Evolutionary conservation across 345 rosid genomes (phyloP).

Genomic region (Rhodamnia rubescens): DNA sequence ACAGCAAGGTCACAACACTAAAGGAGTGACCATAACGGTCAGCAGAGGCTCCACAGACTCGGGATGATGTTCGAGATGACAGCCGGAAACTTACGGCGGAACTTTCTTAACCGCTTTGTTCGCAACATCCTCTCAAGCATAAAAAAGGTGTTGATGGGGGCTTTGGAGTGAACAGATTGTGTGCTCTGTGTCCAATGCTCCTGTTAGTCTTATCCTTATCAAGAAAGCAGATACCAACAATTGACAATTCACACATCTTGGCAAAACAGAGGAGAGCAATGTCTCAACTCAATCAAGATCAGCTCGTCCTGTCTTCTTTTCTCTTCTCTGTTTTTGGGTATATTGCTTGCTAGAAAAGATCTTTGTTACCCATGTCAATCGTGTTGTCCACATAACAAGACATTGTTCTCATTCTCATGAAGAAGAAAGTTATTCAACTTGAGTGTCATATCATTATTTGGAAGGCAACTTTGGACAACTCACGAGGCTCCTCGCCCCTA

Average conservation of each 20-base stretch:
- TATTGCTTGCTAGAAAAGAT: background rate
- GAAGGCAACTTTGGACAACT: too few species aligned
- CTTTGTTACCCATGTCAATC: background rate
- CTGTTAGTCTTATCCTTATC: background rate
- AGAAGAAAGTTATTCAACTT: background rate
- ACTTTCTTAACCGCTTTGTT: background rate
- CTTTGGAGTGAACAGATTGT: background rate
- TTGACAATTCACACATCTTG: background rate
- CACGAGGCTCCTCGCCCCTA: too few species aligned
- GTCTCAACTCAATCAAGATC: background rate
- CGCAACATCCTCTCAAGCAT: background rate
- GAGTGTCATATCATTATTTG: too few species aligned
- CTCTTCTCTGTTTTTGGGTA: background rate
- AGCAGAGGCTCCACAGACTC: background rate
- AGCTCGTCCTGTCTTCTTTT: background rate
- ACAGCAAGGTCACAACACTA: background rate
- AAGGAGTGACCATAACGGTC: background rate
- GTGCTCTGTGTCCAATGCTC: background rate
- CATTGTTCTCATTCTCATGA: background rate
- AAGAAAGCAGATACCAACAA: background rate
- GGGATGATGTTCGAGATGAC: too few species aligned
- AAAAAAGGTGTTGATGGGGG: background rate
- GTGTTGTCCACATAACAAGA: background rate
- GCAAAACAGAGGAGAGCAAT: background rate
- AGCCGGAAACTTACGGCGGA: too few species aligned